phyloP scores from a whole-genome alignment of 306 rosid genomes.

The Vicia faba region DNA sequence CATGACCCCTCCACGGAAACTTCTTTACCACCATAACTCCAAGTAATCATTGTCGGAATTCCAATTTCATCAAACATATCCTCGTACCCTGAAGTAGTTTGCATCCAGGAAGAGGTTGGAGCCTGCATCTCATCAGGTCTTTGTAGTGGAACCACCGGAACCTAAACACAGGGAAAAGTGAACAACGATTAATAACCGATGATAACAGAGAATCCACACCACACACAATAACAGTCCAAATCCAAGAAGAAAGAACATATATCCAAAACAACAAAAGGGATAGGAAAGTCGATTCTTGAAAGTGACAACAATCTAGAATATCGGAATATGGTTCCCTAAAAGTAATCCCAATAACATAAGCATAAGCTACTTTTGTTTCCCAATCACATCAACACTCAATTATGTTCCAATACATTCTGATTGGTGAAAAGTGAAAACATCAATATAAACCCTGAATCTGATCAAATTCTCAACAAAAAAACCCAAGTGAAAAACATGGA shows the following conservation, averaged over 20 bases:
- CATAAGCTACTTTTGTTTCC: conserved; percentile 38
- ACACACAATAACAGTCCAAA: conserved; percentile 12
- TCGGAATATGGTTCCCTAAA: conserved; percentile 35
- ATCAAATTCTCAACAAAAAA: conserved; percentile 20
- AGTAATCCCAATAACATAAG: conserved; percentile 33
- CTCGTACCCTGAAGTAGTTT: conserved; percentile 58
- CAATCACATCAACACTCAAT: conserved; percentile 22
- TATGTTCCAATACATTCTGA: conserved; percentile 28
- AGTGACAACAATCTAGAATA: conserved; percentile 38
- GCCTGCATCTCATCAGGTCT: conserved; percentile 85
- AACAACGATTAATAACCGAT: conserved; percentile 15
- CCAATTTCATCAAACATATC: conserved; percentile 72
- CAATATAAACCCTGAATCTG: conserved; percentile 8
- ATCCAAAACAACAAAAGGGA: conserved; percentile 22
- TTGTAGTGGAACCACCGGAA: conserved; percentile 77
- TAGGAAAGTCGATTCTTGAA: conserved; percentile 18
- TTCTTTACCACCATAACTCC: conserved; percentile 86
- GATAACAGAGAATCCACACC: conserved; percentile 14
- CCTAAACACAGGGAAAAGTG: conserved; percentile 49
- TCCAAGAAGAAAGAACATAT: conserved; percentile 11
- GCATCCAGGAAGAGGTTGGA: conserved; percentile 77
- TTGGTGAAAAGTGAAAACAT: background rate
- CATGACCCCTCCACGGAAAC: conserved; percentile 96
- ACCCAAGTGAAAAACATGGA: conserved; percentile 14
- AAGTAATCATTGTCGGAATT: conserved; percentile 94